These are phyloP conservation scores for Prunus mongolica DNA, from an alignment of 306 rosid species.

Conservation along the genomic window DNA sequence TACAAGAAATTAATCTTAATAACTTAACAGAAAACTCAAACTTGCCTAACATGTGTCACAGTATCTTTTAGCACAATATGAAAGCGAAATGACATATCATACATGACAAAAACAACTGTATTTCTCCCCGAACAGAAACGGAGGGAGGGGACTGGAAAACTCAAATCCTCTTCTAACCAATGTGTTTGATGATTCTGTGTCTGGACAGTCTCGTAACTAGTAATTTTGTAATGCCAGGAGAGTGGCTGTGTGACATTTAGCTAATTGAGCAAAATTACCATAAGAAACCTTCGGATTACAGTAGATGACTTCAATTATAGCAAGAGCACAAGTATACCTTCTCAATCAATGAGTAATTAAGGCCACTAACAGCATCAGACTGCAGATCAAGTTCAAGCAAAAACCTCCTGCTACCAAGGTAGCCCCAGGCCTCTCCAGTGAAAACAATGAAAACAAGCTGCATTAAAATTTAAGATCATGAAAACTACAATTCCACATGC, in stretches of 20 bases:
- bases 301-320: constrained; percentile 8
- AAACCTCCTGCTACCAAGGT: constrained; percentile 96
- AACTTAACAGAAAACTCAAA: neutral
- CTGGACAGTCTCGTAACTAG: neutral
- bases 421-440: constrained; percentile 96
- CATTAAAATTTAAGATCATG: constrained; percentile 34
- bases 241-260: neutral
- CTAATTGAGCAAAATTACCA: neutral
- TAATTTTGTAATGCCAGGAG: neutral
- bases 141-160: neutral
- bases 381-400: constrained; percentile 77
- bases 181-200: neutral
- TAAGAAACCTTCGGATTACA: neutral
- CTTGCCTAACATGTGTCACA: neutral
- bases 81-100: neutral
- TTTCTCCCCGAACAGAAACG: neutral
- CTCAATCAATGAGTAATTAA: constrained; percentile 61
- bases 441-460: constrained; percentile 87
- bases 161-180: neutral
- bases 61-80: neutral
- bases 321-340: constrained; percentile 45
- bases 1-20: neutral
- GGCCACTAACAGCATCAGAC: constrained; percentile 83
- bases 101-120: neutral
- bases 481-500: neutral